These are phyloP conservation scores for Chlorella sp. DNA, from an alignment of 139 green algal genomes.

Conservation along the genomic window DNA sequence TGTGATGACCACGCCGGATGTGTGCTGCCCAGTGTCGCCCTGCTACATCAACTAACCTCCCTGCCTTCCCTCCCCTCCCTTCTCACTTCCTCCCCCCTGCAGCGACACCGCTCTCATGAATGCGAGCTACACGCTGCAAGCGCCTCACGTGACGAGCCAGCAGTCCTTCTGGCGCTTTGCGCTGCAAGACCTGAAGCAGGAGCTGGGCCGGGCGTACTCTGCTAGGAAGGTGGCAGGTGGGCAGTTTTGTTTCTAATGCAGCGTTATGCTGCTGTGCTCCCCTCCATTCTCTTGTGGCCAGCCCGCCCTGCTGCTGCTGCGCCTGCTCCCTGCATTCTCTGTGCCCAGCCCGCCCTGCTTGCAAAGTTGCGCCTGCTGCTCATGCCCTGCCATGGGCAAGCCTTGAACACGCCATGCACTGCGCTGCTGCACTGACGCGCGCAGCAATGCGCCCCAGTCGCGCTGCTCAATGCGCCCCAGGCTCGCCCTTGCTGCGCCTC, in stretches of 20 bases:
- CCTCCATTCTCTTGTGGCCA: too few relatives aligned
- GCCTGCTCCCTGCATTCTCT: too few relatives aligned
- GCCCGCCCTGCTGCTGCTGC: too few relatives aligned
- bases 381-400: too few relatives aligned
- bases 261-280: background rate
- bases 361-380: too few relatives aligned
- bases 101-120: conserved; percentile 14
- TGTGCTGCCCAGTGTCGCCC: background rate
- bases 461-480: too few relatives aligned
- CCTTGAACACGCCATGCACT: too few relatives aligned
- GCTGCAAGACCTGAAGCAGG: background rate
- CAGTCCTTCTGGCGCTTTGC: conserved; percentile 12
- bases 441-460: too few relatives aligned
- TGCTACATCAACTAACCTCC: background rate
- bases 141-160: background rate
- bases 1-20: background rate
- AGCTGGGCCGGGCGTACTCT: background rate
- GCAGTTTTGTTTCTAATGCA: too few relatives aligned
- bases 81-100: background rate
- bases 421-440: too few relatives aligned
- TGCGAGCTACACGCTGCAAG: background rate
- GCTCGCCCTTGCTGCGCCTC: background rate
- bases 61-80: background rate
- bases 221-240: conserved; percentile 15
- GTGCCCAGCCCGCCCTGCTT: too few relatives aligned